phyloP scores from a whole-genome alignment of 2,329 filamentous ascomycete species.

The Nemania sp. region DNA sequence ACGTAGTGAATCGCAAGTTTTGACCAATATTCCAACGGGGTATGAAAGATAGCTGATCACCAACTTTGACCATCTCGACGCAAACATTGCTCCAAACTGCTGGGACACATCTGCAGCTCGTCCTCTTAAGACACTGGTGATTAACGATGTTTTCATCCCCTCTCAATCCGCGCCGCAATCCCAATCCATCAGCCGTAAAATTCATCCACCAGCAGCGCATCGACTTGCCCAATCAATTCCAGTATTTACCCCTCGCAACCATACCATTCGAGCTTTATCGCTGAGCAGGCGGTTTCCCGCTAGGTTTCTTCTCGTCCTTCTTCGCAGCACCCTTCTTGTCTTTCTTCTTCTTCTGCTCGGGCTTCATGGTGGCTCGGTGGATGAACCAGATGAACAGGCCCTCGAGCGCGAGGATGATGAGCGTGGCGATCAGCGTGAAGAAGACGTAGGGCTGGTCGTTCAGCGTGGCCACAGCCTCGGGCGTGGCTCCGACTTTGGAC shows the following conservation, averaged over 20 bases:
- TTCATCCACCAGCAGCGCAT: too few species aligned
- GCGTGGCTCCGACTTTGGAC: slow-evolving; percentile 58
- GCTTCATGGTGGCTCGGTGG: slow-evolving; percentile 62
- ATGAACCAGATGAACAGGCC: slow-evolving; percentile 58
- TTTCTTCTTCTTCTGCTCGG: slow-evolving; percentile 61
- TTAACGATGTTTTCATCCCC: too few species aligned
- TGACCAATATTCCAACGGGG: neutral
- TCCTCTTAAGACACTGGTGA: too few species aligned
- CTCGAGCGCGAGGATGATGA: slow-evolving; percentile 53
- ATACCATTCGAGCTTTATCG: slow-evolving; percentile 22
- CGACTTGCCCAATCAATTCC: neutral
- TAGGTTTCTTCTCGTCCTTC: slow-evolving; percentile 45
- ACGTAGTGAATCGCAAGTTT: neutral
- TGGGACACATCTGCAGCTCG: neutral
- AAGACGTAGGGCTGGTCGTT: slow-evolving; percentile 65
- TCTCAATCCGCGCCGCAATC: too few species aligned
- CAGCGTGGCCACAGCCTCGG: slow-evolving; percentile 60
- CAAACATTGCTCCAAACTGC: neutral
- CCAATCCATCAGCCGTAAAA: too few species aligned
- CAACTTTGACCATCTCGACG: neutral
- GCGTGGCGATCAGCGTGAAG: slow-evolving; percentile 58
- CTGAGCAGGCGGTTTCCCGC: slow-evolving; percentile 36
- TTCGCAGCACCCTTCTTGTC: slow-evolving; percentile 45
- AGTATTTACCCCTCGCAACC: neutral
- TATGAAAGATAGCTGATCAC: neutral